A percentile compares a stretch with the other conserved stretches of the same genome.
phyloP scores from a whole-genome alignment of 75 land plant species.

The Gnetum montanum region DNA sequence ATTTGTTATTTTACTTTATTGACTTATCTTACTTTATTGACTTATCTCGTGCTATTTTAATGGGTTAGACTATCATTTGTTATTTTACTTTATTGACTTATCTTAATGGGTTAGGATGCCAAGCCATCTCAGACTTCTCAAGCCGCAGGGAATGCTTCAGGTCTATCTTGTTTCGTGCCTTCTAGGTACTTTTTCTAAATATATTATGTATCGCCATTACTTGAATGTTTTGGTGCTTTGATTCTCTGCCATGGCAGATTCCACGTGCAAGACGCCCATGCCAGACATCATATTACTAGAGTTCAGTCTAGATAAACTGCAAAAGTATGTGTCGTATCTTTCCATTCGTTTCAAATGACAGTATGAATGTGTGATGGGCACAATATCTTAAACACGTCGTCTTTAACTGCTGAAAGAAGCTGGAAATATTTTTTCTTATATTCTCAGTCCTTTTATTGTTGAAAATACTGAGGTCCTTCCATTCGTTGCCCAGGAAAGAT shows the following conservation, averaged over 20 bases:
- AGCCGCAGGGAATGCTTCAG: not conserved
- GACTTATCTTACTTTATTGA: no score
- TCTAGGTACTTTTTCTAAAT: not conserved
- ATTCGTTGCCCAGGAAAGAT: conserved; percentile 49
- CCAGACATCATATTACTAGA: conserved; percentile 19
- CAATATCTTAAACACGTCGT: no score
- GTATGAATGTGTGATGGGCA: no score
- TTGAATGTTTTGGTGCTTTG: no score
- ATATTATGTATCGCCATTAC: no score
- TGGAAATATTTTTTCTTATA: not conserved
- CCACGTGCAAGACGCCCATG: not conserved
- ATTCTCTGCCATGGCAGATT: not conserved
- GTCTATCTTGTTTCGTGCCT: conserved; percentile 3
- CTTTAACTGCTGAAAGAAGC: not conserved
- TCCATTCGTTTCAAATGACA: not conserved
- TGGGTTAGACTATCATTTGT: no score
- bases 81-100: no score
- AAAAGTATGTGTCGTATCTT: conserved; percentile 20
- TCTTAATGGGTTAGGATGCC: no score
- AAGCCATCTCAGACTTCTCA: not conserved
- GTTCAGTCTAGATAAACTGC: conserved; percentile 29
- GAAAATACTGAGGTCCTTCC: not conserved
- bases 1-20: no score
- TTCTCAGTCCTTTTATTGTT: not conserved
- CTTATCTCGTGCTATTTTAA: no score